A percentile compares a stretch with the other conserved stretches of the same genome.
Conservation (phyloP, 805 yeast genomes). For the Sungouiozyma intestinalis region DNA sequence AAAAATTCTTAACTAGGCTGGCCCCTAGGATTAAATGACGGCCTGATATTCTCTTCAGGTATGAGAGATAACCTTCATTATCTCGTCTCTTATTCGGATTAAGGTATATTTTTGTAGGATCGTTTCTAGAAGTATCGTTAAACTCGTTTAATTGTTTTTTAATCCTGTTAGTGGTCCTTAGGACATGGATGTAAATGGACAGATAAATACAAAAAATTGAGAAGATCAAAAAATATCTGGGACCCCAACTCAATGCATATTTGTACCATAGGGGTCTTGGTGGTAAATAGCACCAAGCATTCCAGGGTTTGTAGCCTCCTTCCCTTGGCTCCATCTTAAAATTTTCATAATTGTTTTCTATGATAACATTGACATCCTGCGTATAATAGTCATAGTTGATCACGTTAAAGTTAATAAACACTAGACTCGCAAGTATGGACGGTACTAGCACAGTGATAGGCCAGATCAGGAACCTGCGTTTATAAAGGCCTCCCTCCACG, state of each 20-base stretch:
- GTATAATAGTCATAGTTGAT: constrained; percentile 9
- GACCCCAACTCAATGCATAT: constrained; percentile 68
- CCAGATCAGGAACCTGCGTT: constrained; percentile 48
- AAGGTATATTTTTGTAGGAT: neutral
- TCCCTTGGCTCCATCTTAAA: constrained; percentile 19
- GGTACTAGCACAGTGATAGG: constrained; percentile 51
- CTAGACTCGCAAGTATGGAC: constrained; percentile 55
- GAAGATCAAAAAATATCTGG: constrained; percentile 58
- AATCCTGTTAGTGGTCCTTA: constrained; percentile 46
- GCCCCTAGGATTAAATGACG: neutral
- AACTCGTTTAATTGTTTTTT: constrained; percentile 30
- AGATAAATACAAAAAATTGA: constrained; percentile 55
- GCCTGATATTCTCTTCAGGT: neutral
- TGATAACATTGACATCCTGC: constrained; percentile 14
- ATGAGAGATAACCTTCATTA: neutral
- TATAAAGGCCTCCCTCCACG: constrained; percentile 66
- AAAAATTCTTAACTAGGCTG: constrained; percentile 9
- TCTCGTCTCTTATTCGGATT: neutral
- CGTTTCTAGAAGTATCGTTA: neutral
- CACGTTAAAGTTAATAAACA: constrained; percentile 39
- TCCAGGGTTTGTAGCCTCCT: constrained; percentile 49
- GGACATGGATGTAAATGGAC: constrained; percentile 63
- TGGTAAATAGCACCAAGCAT: constrained; percentile 75
- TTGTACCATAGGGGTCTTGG: constrained; percentile 64
- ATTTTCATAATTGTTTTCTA: constrained; percentile 18